Evolutionary conservation across 495 filamentous ascomycete species (phyloP).

Genomic region (Penicillium pancosmium): DNA sequence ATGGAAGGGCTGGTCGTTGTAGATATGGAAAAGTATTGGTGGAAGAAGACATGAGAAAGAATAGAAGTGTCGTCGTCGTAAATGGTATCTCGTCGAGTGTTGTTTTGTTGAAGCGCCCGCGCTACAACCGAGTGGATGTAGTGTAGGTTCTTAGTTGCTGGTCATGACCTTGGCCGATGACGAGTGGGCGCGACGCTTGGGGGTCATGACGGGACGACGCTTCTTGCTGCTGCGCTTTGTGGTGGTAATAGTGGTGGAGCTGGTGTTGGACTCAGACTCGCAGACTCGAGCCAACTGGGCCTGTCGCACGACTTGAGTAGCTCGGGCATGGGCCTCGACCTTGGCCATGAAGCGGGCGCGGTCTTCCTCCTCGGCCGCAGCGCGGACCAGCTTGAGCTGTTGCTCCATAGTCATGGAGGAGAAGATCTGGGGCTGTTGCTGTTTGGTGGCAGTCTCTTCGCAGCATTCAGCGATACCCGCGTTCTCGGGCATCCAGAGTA

Average conservation of each 20-base stretch:
- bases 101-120: slow-evolving; percentile 26
- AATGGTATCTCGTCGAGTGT: background rate
- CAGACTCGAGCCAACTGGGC: slow-evolving; percentile 33
- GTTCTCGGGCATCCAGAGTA: slow-evolving; percentile 45
- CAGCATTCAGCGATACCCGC: slow-evolving; percentile 30
- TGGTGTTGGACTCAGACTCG: slow-evolving; percentile 31
- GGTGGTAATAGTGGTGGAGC: background rate
- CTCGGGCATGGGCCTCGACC: slow-evolving; percentile 49
- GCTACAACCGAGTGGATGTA: slow-evolving; percentile 11
- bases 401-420: slow-evolving; percentile 43
- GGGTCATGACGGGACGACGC: slow-evolving; percentile 34
- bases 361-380: slow-evolving; percentile 43
- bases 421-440: slow-evolving; percentile 20
- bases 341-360: slow-evolving; percentile 48
- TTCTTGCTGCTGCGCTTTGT: slow-evolving; percentile 42
- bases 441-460: slow-evolving; percentile 32
- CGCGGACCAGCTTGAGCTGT: slow-evolving; percentile 45
- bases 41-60: slow-evolving; percentile 11
- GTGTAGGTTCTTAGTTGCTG: slow-evolving; percentile 3
- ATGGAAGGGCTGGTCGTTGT: background rate
- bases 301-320: slow-evolving; percentile 45
- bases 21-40: background rate
- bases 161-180: slow-evolving; percentile 27
- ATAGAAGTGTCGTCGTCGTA: slow-evolving; percentile 13
- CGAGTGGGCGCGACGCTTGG: slow-evolving; percentile 43